A percentile compares a stretch with the other conserved stretches of the same genome.
Conservation (phyloP, 495 filamentous ascomycete genomes). For the Friedmanniomyces simplex region DNA sequence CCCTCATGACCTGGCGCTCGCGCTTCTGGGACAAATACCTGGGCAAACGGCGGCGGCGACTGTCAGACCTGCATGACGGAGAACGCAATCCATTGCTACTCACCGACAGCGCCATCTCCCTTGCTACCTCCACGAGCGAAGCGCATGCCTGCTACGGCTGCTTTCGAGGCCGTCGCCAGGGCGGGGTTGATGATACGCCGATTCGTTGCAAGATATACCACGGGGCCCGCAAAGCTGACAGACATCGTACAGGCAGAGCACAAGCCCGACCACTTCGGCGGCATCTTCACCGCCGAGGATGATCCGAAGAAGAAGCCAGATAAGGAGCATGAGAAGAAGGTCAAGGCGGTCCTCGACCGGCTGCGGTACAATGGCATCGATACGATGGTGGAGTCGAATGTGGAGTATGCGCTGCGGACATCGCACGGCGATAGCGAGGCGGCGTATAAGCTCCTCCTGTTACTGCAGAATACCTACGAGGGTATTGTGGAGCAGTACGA, state of each 20-base stretch:
- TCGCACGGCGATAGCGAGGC: slow-evolving; percentile 60
- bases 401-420: slow-evolving; percentile 58
- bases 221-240: slow-evolving; percentile 1
- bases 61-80: background rate
- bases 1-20: slow-evolving; percentile 5
- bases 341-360: slow-evolving; percentile 44
- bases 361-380: slow-evolving; percentile 45
- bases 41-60: background rate
- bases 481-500: slow-evolving; percentile 69
- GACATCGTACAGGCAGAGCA: slow-evolving; percentile 2
- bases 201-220: background rate
- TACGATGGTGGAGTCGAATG: slow-evolving; percentile 48
- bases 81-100: background rate
- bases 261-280: slow-evolving; percentile 22
- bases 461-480: slow-evolving; percentile 69
- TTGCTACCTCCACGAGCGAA: background rate
- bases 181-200: background rate
- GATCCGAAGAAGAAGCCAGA: slow-evolving; percentile 38
- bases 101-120: background rate
- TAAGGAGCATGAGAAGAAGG: slow-evolving; percentile 47
- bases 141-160: background rate
- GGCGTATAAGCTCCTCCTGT: slow-evolving; percentile 61
- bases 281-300: slow-evolving; percentile 45
- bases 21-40: background rate
- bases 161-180: background rate